Conservation (phyloP, 75 land plant genomes). For the Pseudotsuga menziesii region DNA sequence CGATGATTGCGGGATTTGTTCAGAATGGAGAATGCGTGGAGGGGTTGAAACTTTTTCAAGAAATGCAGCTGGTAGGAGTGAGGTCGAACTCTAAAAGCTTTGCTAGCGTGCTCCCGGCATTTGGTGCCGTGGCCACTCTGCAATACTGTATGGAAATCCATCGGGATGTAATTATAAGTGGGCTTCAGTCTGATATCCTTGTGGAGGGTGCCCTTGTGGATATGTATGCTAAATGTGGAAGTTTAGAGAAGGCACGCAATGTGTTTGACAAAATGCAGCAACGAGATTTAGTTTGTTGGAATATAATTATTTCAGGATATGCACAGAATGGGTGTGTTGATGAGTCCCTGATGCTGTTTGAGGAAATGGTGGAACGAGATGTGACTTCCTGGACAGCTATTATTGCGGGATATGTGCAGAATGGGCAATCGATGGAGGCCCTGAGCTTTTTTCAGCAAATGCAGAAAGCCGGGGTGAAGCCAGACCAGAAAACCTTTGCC, state of each 20-base stretch:
- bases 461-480: slow-evolving; percentile 25
- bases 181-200: slow-evolving; percentile 18
- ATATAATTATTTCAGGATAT: too few species aligned
- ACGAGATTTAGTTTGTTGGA: too few species aligned
- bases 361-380: slow-evolving; percentile 20
- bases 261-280: slow-evolving; percentile 24
- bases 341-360: too few species aligned
- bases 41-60: too few species aligned
- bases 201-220: slow-evolving; percentile 42
- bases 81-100: slow-evolving; percentile 47
- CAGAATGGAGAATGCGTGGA: too few species aligned
- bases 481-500: slow-evolving; percentile 37
- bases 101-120: slow-evolving; percentile 52
- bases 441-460: slow-evolving; percentile 34
- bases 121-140: slow-evolving; percentile 29
- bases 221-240: slow-evolving; percentile 59
- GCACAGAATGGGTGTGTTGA: too few species aligned
- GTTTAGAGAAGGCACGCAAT: slow-evolving; percentile 23
- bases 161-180: slow-evolving; percentile 20
- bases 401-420: slow-evolving; percentile 41
- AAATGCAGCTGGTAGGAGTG: neutral
- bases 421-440: slow-evolving; percentile 46
- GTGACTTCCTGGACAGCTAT: slow-evolving; percentile 57
- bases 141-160: slow-evolving; percentile 51
- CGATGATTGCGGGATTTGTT: too few species aligned